These are phyloP conservation scores for Stentor coeruleus DNA, from an alignment of 73 alveolate species.

Conservation along the genomic window DNA sequence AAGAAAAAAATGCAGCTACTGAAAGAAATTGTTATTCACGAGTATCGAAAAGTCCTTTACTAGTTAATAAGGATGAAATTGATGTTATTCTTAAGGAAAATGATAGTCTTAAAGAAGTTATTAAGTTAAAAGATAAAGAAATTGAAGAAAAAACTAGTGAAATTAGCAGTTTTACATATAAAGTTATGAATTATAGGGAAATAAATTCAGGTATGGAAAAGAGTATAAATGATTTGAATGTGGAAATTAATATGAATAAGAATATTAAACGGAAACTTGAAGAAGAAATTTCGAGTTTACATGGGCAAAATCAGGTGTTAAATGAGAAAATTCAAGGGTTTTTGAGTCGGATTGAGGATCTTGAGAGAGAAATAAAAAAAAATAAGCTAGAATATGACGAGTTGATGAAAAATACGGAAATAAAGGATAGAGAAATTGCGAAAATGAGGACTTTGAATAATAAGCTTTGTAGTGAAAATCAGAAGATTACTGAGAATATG, in stretches of 20 bases:
- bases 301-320: not conserved
- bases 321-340: not conserved
- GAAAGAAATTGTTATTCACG: not conserved
- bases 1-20: not conserved
- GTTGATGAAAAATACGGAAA: not conserved
- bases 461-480: not conserved
- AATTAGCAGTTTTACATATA: too few relatives aligned
- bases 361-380: too few relatives aligned
- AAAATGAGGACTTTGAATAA: not conserved
- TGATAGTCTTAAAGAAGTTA: too few relatives aligned
- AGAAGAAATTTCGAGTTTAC: not conserved
- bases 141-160: too few relatives aligned
- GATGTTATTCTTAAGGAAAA: too few relatives aligned
- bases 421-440: not conserved
- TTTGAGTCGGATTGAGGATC: too few relatives aligned
- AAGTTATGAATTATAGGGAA: too few relatives aligned
- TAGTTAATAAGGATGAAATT: too few relatives aligned
- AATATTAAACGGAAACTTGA: not conserved
- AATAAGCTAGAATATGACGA: not conserved
- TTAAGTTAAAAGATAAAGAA: too few relatives aligned
- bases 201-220: not conserved
- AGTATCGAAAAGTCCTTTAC: too few relatives aligned
- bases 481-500: not conserved
- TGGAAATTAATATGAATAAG: not conserved
- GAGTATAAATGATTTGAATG: too few relatives aligned